Evolutionary conservation across 805 yeast species (phyloP).

Genomic region (Ogataea corticis): DNA sequence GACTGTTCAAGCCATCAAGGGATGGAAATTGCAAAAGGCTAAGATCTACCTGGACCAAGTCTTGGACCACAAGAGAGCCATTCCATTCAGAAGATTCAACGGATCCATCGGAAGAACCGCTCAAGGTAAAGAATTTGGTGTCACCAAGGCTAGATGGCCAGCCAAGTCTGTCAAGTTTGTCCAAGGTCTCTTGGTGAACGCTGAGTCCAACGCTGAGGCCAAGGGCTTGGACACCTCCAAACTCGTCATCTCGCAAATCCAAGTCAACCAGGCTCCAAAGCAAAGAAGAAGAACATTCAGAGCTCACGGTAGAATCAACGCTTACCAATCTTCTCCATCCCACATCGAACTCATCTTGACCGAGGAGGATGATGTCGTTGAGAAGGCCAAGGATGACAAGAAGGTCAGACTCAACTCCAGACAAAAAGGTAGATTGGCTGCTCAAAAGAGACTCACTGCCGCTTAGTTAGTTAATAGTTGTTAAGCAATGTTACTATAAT

Average conservation of each 20-base stretch:
- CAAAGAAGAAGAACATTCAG: constrained; percentile 99
- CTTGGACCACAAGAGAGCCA: constrained; percentile 97
- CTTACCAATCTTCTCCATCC: constrained; percentile 98
- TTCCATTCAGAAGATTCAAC: constrained; percentile 98
- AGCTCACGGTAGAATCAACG: constrained; percentile 99
- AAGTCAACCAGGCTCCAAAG: constrained; percentile 99
- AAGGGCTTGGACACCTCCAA: constrained; percentile 97
- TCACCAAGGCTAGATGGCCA: constrained; percentile 99
- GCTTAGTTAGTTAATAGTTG: constrained; percentile 30
- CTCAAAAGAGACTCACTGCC: constrained; percentile 86
- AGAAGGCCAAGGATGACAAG: constrained; percentile 66
- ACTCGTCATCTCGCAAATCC: constrained; percentile 95
- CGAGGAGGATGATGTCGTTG: constrained; percentile 92
- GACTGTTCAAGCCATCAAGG: constrained; percentile 97
- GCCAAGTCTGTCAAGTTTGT: constrained; percentile 95
- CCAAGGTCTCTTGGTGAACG: constrained; percentile 93
- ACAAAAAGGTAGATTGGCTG: constrained; percentile 89
- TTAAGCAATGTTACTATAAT: constrained; percentile 10
- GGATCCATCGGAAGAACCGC: constrained; percentile 98
- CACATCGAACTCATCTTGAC: constrained; percentile 97
- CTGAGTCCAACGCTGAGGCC: constrained; percentile 98
- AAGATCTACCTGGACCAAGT: constrained; percentile 95
- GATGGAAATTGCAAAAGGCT: constrained; percentile 97
- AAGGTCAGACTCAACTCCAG: constrained; percentile 77
- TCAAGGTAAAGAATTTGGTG: constrained; percentile 99